phyloP scores from a whole-genome alignment of 495 filamentous ascomycete genomes.

The Platismatia glauca region DNA sequence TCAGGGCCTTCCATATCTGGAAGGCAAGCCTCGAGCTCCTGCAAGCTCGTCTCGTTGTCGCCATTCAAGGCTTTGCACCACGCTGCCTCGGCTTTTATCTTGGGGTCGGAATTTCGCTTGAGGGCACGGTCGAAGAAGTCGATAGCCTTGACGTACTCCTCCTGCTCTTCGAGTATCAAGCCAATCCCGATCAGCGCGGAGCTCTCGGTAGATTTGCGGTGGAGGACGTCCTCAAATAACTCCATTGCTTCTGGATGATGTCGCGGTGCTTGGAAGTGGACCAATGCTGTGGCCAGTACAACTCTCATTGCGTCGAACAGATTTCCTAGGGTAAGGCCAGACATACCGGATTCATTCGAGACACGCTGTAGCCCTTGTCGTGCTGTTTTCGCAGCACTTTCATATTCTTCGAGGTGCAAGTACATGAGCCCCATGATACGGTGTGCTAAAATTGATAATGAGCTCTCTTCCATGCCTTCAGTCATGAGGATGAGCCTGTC shows the following conservation, averaged over 20 bases:
- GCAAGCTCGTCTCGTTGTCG: slow-evolving; percentile 52
- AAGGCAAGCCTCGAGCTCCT: slow-evolving; percentile 63
- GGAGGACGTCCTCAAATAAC: slow-evolving; percentile 72
- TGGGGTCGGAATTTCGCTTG: slow-evolving; percentile 62
- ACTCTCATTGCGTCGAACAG: slow-evolving; percentile 64
- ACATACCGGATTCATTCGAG: slow-evolving; percentile 49
- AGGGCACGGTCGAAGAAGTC: slow-evolving; percentile 69
- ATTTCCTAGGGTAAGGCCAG: slow-evolving; percentile 56
- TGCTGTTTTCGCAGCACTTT: slow-evolving; percentile 68
- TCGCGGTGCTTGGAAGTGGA: slow-evolving; percentile 80
- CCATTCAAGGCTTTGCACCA: slow-evolving; percentile 87
- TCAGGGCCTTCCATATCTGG: slow-evolving; percentile 46
- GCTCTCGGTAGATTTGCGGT: slow-evolving; percentile 61
- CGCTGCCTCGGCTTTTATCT: slow-evolving; percentile 70
- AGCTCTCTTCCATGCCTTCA: slow-evolving; percentile 65
- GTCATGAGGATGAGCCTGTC: slow-evolving; percentile 73
- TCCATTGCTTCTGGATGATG: slow-evolving; percentile 78
- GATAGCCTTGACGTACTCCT: slow-evolving; percentile 71
- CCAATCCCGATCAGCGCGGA: slow-evolving; percentile 81
- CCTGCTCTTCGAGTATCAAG: slow-evolving; percentile 83
- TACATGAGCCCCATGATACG: slow-evolving; percentile 81
- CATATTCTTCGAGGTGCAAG: slow-evolving; percentile 75
- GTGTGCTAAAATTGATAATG: slow-evolving; percentile 70
- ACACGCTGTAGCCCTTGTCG: slow-evolving; percentile 59
- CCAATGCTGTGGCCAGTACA: slow-evolving; percentile 69